Base-by-base conservation (phyloP, 371 early-diverging fungal genomes). In the Blakeslea trispora region DNA sequence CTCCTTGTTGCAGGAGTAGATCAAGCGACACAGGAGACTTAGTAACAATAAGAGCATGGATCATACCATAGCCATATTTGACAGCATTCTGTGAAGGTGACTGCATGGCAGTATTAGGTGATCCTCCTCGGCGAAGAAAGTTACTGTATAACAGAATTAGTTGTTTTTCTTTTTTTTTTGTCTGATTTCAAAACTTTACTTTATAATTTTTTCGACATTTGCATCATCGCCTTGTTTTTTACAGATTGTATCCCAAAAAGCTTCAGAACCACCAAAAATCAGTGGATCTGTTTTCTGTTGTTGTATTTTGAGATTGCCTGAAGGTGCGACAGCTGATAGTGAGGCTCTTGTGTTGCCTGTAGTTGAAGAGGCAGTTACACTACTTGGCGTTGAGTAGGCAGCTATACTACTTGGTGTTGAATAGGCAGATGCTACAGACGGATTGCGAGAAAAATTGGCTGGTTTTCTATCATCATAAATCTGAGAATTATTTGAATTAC, bases 51-150 rank as follows among this genome's bases (percentile, higher is more conserved):
- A 70, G 52, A 34, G 75, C 75, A 55, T 78, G 78, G 45, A 78
- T 66, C 71, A 78, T 69, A 17, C 78, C 78, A 63, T 67, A 75
- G 13, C 78, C 78, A 45, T 78, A 72, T 42, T 70, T 72, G 43
- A 75, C 64, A 54, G 57, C 22, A 48, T 68, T 34, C 7, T 50
- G 32, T 21, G 70, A 57, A 17, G 68, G 58, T 13, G 69, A 68
- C 45, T 72, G 75, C 35, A 69, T 78, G 17, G 78, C 71, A 13
- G 75, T 75, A 50, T 78, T 78, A 10, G 78, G 75, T 18, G 72
- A 74, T n/a, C 78, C 78, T 21, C 73, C 75, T 41, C 75, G 63
- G 22, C 73, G 73, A 11, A 74, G 44, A 50, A 69, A 78, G 35
- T 72, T 74, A 31, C 71, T 76, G 48, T 40, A 21, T 11, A 24